These are phyloP conservation scores for Epichloe coenophiala DNA, from an alignment of 2,329 filamentous ascomycete genomes.

Conservation along the genomic window DNA sequence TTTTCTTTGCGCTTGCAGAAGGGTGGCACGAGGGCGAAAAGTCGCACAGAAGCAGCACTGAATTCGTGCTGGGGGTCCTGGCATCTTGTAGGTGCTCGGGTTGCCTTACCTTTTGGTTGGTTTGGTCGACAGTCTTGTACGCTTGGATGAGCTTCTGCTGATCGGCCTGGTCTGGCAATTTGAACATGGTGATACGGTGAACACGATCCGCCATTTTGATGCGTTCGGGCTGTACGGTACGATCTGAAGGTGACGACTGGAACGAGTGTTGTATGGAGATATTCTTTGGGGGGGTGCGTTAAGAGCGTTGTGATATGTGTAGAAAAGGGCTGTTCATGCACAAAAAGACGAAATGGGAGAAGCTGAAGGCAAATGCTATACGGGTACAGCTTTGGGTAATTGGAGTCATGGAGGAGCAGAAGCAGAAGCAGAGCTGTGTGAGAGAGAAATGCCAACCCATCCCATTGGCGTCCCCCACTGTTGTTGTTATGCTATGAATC, in stretches of 20 bases:
- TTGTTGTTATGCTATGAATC: not conserved
- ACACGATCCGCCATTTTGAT: conserved; percentile 26
- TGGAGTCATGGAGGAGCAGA: no score
- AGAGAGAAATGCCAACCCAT: no score
- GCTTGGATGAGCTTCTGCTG: conserved; percentile 30
- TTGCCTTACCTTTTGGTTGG: conserved; percentile 27
- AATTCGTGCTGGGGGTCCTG: not conserved
- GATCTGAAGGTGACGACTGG: not conserved
- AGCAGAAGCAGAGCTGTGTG: no score
- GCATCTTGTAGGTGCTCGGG: not conserved
- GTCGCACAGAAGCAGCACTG: not conserved
- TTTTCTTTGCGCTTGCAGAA: not conserved
- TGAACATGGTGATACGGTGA: conserved; percentile 40
- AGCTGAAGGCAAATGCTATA: no score
- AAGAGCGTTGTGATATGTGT: not conserved
- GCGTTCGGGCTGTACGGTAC: not conserved
- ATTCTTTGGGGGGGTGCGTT: not conserved
- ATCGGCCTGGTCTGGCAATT: conserved; percentile 30
- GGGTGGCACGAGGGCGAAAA: not conserved
- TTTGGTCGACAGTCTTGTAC: conserved; percentile 27
- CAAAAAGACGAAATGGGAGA: no score
- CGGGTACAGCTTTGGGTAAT: no score
- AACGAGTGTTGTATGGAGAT: no score
- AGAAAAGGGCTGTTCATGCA: not conserved
- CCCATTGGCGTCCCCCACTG: no score